Evolutionary conservation across 2,329 filamentous ascomycete species (phyloP), one percentile per base, ranked within the genome.

Genomic region (Neonectria hederae): DNA sequence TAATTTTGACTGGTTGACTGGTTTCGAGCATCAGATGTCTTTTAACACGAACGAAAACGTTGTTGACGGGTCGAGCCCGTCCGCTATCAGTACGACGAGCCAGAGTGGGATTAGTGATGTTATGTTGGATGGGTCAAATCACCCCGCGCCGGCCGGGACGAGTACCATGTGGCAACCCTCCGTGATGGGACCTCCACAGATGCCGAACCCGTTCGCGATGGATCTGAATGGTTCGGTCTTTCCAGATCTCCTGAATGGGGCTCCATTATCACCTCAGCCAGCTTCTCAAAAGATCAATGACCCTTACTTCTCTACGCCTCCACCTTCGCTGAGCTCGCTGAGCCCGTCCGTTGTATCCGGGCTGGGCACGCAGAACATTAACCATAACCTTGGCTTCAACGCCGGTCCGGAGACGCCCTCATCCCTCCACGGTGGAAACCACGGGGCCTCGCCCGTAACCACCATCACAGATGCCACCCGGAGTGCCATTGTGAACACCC

Each of bases 61-160:
- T 28, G 87, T 97, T 58, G 95, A 97, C 73, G 94, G 92, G 63
- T 98, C 96, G 11, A 98, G 96, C 14, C 96, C 96, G 17, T 98
- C 96, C 9, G 94, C 94, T 51, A 95, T 98, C 78, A 98, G 95
- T 82, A 97, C 93, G 46, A 93, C 92, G 63, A 98, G 94, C 79
- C 94, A 97, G 75, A 95, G 92, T 77, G 92, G 91, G 54, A 92
- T 94, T 78, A 97, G 93, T 79, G 96, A 98, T 76, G 89, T 94
- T 64, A 94, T 97, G 90, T 84, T 96, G 62, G 94, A 97, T 78
- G 93, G 92, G 64, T 88, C 88, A 40, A 91, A 90, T 77, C 89
- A 90, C 69, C 84, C 86, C 43, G 83, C 85, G 40, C 80, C 84
- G 62, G 82, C 81, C 65, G 81, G 79, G 57, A 82, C 85, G 54